Evolutionary conservation across 2,329 filamentous ascomycete species (phyloP), one percentile per base, ranked within the genome.

Genomic region (Aspergillus texensis): DNA sequence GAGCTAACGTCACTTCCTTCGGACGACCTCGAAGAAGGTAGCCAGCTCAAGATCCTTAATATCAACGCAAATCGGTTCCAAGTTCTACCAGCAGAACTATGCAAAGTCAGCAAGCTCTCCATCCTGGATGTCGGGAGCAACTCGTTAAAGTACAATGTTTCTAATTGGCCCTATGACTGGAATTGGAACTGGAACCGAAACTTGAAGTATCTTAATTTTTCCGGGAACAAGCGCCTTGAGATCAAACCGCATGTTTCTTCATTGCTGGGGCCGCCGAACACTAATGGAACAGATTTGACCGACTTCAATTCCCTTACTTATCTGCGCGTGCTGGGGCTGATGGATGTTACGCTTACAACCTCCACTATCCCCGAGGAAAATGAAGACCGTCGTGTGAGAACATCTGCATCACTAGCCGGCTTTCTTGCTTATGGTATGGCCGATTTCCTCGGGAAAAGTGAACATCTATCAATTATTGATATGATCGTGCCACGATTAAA

Each of bases 121-220:
- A 91, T 97, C 57, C 84, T 99, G 57, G 95, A 99, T 78, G 96
- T 96, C 66, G 94, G 94, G 65, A 97, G 92, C 83, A 99, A 99
- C 75, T 89, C 88, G 26, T 83, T 99, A 62, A 99, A 98, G 78
- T 99, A 99, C 85, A 99, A 99, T 75, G 96, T 99, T 55, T 95
- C 93, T 34, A 99, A 99, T 74, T 97, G 96, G 84, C 95, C 94
- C 0, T 99, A 99, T 75, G 95, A 99, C 76, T 99, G 95, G 95
- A 99, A 99, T 73, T 99, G 95, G 95, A 98, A 98, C 74, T 92
- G 95, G 84, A 99, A 99, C 73, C 92, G 91, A 56, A 96, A 97
- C 71, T 82, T 99, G 68, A 91, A 94, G 67, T 99, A 96, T 74
- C 89, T 99, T 66, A 99, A 98, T 74, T 84, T 99, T 73, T 98